Base-by-base conservation (phyloP, 495 filamentous ascomycete genomes). In the Daldinia grandis region DNA sequence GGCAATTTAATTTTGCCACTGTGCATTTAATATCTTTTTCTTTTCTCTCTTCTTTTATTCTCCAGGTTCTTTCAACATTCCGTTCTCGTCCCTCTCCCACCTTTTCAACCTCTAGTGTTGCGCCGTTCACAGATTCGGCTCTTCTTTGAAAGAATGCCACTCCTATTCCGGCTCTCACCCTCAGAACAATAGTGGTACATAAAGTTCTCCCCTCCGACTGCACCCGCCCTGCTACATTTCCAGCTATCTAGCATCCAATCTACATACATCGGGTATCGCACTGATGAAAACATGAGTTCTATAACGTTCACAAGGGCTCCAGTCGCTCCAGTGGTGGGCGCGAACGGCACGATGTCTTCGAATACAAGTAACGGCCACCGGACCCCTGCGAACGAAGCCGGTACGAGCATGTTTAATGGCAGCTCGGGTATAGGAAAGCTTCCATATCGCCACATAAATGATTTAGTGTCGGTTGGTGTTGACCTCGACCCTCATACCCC, bases 371-470 rank as follows among this genome's bases (percentile, higher is more conserved):
- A 21, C 7, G 31, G 28, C 17, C 24, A 5, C 33, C 15, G 44
- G 56, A 1, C 14, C 15, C 4, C 28, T 7, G 49, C 49, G 7
- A 58, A 47, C 3, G 56, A 35, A 5, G 42, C 4, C 14, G n/a
- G 19, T 27, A 44, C n/a, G 3, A 33, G 49, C 37, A 19, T 15
- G 6, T 8, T 49, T 25, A 54, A 63, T 42, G 56, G 66, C 35
- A 54, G 38, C 35, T 44, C 73, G 1, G 66, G 71, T 30, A 4
- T 60, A 14, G 71, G 68, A n/a, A 82, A 76, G 53, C 74, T 77
- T 6, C 76, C 81, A 15, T 90, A 88, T 68, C 87, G 90, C 17
- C 92, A 94, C 78, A 88, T 94, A 70, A 90, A 92, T 68, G 92
- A 94, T 76, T 81, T 94, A 47, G 85, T 88, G 5, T 80, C 81